Evolutionary conservation across 2,329 filamentous ascomycete species (phyloP), one percentile per base, ranked within the genome.

Genomic region (Fusarium humuli): DNA sequence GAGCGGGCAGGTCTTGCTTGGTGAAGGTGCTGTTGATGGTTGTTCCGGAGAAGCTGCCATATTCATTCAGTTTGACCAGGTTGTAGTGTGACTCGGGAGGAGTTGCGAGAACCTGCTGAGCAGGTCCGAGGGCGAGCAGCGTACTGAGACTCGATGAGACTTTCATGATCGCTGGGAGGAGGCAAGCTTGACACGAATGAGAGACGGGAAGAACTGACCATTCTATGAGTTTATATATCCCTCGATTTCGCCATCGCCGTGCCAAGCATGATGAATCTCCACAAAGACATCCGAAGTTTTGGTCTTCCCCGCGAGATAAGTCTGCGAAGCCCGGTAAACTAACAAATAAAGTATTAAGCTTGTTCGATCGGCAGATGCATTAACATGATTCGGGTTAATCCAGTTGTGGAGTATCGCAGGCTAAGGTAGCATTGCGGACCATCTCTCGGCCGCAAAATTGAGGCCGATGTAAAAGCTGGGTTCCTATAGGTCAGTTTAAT

Each of bases 1-100:
- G 30, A 1, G 57, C 32, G 5, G 72, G 67, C 0, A 74, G 50
- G 0, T 56, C 34, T 9, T 69, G 46, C 14, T 56, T 64, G 12
- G 47, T 67, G 3, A 73, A 60, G 0, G 72, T 73, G 13, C 55
- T 59, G 37, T 73, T 74, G 30, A 73, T 11, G 1, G 64, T 64
- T 0, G 67, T 73, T 3, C 72, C 72, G 2, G 70, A 73, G 14
- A 73, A 73, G 12, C 58, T 69, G 3, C 72, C 72, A 6, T 73
- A 73, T 16, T 67, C 72, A 0, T 61, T 23, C 7, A 73, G 72
- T 10, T 56, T 66, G 23, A 74, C 59, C 4, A 60, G 53, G 1
- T 60, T 69, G 16, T 67, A 45, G 6, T 62, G n/a, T 12, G 55
- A 55, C 20, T 40, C 62, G 1, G 46, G 29, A 0, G 30, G 30